Evolutionary conservation across 2,329 filamentous ascomycete species (phyloP).

Genomic region (Camillea tinctor): DNA sequence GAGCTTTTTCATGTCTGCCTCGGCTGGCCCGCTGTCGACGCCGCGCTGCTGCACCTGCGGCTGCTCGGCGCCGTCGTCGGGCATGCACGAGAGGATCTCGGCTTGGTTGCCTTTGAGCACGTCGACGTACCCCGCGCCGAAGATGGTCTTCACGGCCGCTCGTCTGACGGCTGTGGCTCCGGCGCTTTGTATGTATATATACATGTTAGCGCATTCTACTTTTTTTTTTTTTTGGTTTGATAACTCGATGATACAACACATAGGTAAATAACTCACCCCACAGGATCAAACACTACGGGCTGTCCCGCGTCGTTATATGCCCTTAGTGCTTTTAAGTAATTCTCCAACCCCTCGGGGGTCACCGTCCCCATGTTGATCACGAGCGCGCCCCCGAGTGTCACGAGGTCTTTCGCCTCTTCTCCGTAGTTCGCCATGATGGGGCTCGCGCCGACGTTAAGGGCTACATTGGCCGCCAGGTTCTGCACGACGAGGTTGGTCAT

Average conservation of each 20-base stretch:
- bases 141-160: slow-evolving; percentile 66
- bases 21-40: slow-evolving; percentile 72
- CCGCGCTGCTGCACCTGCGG: slow-evolving; percentile 66
- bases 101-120: slow-evolving; percentile 94
- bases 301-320: slow-evolving; percentile 79
- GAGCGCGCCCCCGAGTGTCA: slow-evolving; percentile 70
- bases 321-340: slow-evolving; percentile 69
- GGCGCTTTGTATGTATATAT: slow-evolving; percentile 44
- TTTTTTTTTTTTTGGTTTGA: too few species aligned
- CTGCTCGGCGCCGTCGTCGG: slow-evolving; percentile 6
- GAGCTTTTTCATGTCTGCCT: slow-evolving; percentile 48
- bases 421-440: slow-evolving; percentile 94
- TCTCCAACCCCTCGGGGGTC: slow-evolving; percentile 68
- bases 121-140: slow-evolving; percentile 74
- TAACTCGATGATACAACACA: neutral
- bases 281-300: slow-evolving; percentile 83
- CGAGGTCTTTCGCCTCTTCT: slow-evolving; percentile 78
- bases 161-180: slow-evolving; percentile 77
- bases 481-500: slow-evolving; percentile 98
- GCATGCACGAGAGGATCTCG: slow-evolving; percentile 77
- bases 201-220: slow-evolving; percentile 6
- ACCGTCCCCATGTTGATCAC: slow-evolving; percentile 96
- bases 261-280: slow-evolving; percentile 56
- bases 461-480: slow-evolving; percentile 91
- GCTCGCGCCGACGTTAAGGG: slow-evolving; percentile 77